Conservation (phyloP, 2,329 filamentous ascomycete genomes). For the Scolecobasidium constrictum region DNA sequence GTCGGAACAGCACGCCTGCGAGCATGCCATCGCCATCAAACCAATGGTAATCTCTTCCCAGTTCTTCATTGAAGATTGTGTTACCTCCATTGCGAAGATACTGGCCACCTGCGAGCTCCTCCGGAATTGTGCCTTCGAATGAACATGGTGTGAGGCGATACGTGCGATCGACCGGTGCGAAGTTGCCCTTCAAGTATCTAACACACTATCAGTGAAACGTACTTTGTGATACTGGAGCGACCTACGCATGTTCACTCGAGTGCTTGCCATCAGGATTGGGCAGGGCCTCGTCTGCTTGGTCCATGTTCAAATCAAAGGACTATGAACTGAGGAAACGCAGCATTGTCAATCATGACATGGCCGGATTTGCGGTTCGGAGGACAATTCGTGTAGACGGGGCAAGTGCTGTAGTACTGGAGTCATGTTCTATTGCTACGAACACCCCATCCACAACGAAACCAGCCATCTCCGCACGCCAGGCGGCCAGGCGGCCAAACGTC, state of each 20-base stretch:
- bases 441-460: no score
- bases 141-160: constrained; percentile 45
- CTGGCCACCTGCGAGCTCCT: constrained; percentile 56
- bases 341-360: no score
- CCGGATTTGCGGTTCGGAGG: no score
- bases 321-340: no score
- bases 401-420: no score
- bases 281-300: no score
- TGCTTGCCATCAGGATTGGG: background rate
- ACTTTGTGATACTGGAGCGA: background rate
- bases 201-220: background rate
- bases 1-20: constrained; percentile 51
- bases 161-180: constrained; percentile 52
- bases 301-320: no score
- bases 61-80: constrained; percentile 50
- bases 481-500: no score
- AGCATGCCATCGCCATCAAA: constrained; percentile 71
- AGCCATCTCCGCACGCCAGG: no score
- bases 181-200: constrained; percentile 57
- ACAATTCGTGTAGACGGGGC: no score
- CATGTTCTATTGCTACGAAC: no score
- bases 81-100: constrained; percentile 66
- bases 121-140: constrained; percentile 48
- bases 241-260: background rate
- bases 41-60: constrained; percentile 56